Evolutionary conservation across 2,329 filamentous ascomycete genomes (phyloP), one percentile per base, ranked within the genome.

Genomic region (Colletotrichum sp.): DNA sequence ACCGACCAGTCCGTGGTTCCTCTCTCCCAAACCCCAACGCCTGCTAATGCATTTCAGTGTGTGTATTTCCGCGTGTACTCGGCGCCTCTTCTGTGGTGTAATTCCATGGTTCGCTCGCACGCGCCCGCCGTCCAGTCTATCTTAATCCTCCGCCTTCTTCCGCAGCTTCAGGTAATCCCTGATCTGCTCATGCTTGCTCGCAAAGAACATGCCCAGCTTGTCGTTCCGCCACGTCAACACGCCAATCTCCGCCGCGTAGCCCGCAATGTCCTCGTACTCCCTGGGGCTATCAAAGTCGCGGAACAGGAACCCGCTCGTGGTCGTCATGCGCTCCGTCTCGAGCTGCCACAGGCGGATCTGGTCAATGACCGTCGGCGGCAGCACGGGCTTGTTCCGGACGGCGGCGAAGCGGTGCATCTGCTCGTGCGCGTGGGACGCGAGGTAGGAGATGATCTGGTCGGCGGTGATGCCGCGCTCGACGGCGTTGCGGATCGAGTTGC

Each of bases 261-360:
- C 91, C 6, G 92, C 89, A 13, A 95, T 91, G 60, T 91, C 92
- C 66, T 91, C 88, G 82, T 95, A 97, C 82, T 96, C 94, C 71
- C 90, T 90, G 67, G 89, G 86, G 36, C 89, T 92, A 58, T 92
- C 91, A 81, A 98, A 98, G 77, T 98, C 96, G 81, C 94, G 94
- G 88, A 99, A 98, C 32, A 98, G 84, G 83, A 95, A 98, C 0
- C 97, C 97, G 1, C 90, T 87, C 7, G 93, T 95, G 2, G 94
- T 92, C 83, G 94, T 94, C 91, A 99, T 97, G 66, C 97, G 91
- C 87, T 99, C 97, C 78, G 96, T 96, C 85, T 99, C 97, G 68
- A 98, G 93, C 87, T 99, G 96, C 97, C 97, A 99, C 24, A 99
- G 91, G 3, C 96, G 91, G 80, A 99, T 98, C 87, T 99, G 97